phyloP scores from a whole-genome alignment of 306 rosid species.

The Rosa multiflora region DNA sequence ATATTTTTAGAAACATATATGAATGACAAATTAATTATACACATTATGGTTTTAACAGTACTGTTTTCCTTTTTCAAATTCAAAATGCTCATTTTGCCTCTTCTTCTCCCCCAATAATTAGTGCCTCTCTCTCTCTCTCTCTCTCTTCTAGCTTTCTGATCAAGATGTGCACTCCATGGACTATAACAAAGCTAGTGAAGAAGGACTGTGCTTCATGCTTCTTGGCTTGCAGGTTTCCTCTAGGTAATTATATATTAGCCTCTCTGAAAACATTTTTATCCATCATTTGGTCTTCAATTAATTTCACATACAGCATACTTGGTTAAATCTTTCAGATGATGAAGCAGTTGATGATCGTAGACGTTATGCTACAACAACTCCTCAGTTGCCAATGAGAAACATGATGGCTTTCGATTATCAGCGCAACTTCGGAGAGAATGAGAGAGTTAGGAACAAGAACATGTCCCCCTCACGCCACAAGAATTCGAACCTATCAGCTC shows the following conservation, averaged over 20 bases:
- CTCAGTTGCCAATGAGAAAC: constrained; percentile 27
- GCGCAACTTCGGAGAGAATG: constrained; percentile 1
- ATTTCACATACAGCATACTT: neutral
- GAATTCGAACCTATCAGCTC: constrained; percentile 11
- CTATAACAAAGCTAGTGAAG: constrained; percentile 35
- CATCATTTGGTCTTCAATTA: neutral
- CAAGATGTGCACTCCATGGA: constrained; percentile 46
- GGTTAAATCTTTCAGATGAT: constrained; percentile 26
- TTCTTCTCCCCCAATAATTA: neutral
- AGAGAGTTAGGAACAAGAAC: constrained; percentile 1
- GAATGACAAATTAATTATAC: neutral
- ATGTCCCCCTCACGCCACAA: constrained; percentile 14
- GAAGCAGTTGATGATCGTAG: constrained; percentile 23
- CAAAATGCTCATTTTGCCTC: constrained; percentile 6
- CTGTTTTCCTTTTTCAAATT: constrained; percentile 7
- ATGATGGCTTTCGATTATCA: constrained; percentile 24
- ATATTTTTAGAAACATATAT: neutral
- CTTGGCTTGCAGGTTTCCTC: constrained; percentile 38
- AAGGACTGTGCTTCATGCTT: constrained; percentile 51
- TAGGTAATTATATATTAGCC: constrained; percentile 31
- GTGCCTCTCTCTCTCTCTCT: constrained; percentile 11
- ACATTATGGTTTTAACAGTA: neutral
- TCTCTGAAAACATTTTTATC: neutral
- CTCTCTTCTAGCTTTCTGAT: neutral
- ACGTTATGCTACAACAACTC: constrained; percentile 23